phyloP scores from a whole-genome alignment of 2,329 filamentous ascomycete species.

The Pyrenochaeta sp. region DNA sequence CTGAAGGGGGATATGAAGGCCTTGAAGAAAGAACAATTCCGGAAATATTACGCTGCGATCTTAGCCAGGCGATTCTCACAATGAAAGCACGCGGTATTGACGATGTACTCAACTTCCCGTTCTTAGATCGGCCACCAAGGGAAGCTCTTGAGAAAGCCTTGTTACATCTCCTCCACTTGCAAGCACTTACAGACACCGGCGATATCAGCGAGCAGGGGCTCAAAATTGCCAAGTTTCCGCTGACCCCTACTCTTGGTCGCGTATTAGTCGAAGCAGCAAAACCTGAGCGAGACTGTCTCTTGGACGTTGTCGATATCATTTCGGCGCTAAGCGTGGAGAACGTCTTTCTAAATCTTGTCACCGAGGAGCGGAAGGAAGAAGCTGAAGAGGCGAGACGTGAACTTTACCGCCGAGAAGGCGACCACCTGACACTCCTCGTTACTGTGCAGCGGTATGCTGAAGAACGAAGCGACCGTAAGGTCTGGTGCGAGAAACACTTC shows the following conservation, averaged over 20 bases:
- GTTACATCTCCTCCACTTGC: conserved; percentile 78
- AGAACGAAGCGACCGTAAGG: conserved; percentile 65
- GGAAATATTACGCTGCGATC: conserved; percentile 89
- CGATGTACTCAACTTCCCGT: conserved; percentile 81
- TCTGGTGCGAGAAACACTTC: conserved; percentile 66
- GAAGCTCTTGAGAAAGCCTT: conserved; percentile 84
- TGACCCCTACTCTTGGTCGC: conserved; percentile 80
- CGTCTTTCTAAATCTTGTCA: conserved; percentile 66
- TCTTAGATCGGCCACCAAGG: conserved; percentile 80
- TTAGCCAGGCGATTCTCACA: conserved; percentile 83
- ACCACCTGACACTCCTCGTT: conserved; percentile 68
- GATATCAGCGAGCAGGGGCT: conserved; percentile 75
- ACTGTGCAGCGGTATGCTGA: conserved; percentile 67
- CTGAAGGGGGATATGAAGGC: conserved; percentile 73
- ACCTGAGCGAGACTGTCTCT: conserved; percentile 73
- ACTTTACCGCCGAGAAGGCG: conserved; percentile 66
- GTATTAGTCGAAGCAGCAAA: conserved; percentile 82
- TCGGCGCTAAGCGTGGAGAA: conserved; percentile 70
- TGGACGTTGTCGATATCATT: conserved; percentile 86
- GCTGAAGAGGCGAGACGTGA: conserved; percentile 63
- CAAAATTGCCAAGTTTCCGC: conserved; percentile 81
- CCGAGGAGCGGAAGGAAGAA: conserved; percentile 67
- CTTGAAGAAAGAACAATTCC: conserved; percentile 79
- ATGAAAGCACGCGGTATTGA: conserved; percentile 92
- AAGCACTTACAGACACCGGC: conserved; percentile 75